Conservation (phyloP, 78 protist genomes). For the Tieghemostelium lacteum region DNA sequence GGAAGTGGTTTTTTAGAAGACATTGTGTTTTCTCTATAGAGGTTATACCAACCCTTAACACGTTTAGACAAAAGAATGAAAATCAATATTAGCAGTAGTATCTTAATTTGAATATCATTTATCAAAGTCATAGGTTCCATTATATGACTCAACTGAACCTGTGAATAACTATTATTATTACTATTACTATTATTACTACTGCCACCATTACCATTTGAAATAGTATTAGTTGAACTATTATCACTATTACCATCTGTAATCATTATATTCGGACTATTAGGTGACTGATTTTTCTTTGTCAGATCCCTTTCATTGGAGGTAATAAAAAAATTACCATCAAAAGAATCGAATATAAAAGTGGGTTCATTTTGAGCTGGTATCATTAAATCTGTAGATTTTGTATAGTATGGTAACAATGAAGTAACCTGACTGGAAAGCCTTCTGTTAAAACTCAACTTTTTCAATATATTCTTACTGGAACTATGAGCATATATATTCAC, state of each 20-base stretch:
- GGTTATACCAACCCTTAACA: neutral
- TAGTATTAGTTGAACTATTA: neutral
- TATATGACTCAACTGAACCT: neutral
- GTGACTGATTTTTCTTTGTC: neutral
- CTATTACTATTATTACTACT: slow-evolving; percentile 15
- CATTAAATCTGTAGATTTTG: slow-evolving; percentile 13
- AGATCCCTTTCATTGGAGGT: neutral
- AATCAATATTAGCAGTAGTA: neutral
- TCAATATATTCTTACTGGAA: neutral
- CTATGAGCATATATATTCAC: slow-evolving; percentile 39
- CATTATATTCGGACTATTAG: neutral
- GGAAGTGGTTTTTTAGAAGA: neutral
- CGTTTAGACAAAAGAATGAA: neutral
- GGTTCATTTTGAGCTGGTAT: slow-evolving; percentile 12
- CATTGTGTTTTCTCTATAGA: neutral
- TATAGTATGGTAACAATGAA: neutral
- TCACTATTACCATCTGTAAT: neutral
- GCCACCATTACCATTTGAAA: slow-evolving; percentile 4
- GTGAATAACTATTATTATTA: neutral
- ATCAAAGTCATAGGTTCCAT: neutral
- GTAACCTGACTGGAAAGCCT: neutral
- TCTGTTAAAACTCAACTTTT: slow-evolving; percentile 17
- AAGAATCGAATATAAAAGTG: slow-evolving; percentile 50
- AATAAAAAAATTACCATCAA: slow-evolving; percentile 52
- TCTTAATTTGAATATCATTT: slow-evolving; percentile 2